Conservation (phyloP, 2,329 filamentous ascomycete genomes). For the Leptodontidium sp. region DNA sequence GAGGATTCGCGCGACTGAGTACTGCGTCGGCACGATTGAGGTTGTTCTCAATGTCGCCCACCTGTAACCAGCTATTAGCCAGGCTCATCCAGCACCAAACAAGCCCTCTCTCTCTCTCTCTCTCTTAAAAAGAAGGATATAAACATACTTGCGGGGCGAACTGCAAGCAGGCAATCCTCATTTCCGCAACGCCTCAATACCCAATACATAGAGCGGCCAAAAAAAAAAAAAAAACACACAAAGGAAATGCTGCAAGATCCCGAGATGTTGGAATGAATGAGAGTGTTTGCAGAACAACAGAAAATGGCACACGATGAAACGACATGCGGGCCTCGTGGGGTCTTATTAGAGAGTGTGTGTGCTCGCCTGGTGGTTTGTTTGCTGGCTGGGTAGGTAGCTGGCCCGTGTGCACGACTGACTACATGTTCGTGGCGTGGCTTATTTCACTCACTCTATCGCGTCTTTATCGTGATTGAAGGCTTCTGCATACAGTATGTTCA, state of each 20-base stretch:
- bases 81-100: neutral
- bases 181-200: conserved; percentile 46
- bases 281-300: neutral
- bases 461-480: neutral
- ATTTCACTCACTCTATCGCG: too few species aligned
- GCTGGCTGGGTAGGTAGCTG: too few species aligned
- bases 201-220: neutral
- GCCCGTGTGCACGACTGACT: neutral
- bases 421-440: neutral
- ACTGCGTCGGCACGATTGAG: conserved; percentile 72
- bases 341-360: neutral
- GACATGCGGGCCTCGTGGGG: neutral
- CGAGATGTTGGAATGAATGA: neutral
- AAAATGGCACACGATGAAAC: neutral
- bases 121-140: neutral
- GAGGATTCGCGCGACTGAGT: conserved; percentile 59
- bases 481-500: neutral
- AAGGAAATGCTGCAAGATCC: neutral
- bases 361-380: neutral
- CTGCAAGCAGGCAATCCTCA: conserved; percentile 76
- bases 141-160: conserved; percentile 67
- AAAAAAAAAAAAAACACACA: neutral
- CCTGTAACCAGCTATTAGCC: conserved; percentile 48
- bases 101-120: neutral
- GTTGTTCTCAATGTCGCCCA: conserved; percentile 76